Conservation (phyloP, 2,329 filamentous ascomycete species). For the Thielaviopsis ethacetica region DNA sequence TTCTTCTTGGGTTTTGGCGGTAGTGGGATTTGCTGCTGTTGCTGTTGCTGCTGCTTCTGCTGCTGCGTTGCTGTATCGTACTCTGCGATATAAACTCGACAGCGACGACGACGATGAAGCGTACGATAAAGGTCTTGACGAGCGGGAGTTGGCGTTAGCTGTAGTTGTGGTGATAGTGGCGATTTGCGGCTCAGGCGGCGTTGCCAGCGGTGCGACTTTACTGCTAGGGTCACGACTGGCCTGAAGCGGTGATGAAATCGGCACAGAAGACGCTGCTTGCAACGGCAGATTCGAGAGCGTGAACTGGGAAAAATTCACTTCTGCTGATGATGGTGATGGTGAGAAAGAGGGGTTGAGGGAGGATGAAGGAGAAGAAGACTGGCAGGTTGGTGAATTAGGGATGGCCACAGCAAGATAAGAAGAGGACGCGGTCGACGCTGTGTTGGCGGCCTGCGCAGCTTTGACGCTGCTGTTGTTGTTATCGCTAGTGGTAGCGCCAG, state of each 20-base stretch:
- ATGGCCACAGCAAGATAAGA: background rate
- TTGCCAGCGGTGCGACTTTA: background rate
- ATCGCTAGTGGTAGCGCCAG: background rate
- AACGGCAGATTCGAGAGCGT: background rate
- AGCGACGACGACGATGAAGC: background rate
- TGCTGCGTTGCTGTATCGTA: background rate
- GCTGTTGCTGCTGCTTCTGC: background rate
- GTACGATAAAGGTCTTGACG: background rate
- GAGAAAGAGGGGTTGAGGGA: background rate
- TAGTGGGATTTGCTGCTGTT: background rate
- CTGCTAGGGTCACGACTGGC: background rate
- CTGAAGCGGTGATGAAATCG: background rate
- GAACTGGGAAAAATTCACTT: background rate
- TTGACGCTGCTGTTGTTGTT: background rate
- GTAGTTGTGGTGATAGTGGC: background rate
- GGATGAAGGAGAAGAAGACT: background rate
- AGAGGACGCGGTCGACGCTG: background rate
- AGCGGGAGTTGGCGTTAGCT: background rate
- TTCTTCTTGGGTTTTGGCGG: background rate
- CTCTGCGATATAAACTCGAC: background rate
- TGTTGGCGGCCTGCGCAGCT: background rate
- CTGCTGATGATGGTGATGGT: background rate
- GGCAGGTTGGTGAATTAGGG: background rate
- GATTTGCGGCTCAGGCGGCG: background rate
- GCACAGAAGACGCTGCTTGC: background rate